Evolutionary conservation across 2,329 filamentous ascomycete species (phyloP), one percentile per base, ranked within the genome.

Genomic region (Zalaria sp.): DNA sequence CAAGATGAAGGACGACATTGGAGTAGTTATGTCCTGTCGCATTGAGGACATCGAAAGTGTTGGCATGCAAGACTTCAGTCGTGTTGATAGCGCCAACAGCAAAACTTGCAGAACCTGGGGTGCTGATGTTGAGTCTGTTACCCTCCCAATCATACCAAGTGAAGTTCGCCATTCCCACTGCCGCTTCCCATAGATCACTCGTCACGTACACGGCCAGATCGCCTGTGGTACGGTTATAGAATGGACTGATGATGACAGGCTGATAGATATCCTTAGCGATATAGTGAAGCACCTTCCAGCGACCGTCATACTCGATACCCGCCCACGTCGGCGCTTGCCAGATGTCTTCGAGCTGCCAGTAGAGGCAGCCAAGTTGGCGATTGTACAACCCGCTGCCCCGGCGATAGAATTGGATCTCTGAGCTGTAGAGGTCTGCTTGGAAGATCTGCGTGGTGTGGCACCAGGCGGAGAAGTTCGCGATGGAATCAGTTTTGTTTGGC

Each of bases 301-400:
- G 61, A 1, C 75, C 75, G 39, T 72, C 70, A 45, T 77, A 77
- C 52, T 80, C 76, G 29, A 79, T 71, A 0, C 73, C 70, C 0
- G 75, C 72, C 75, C 76, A 80, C 0, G 73, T 77, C 0, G 76
- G 75, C 1, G 73, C 75, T 47, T 76, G 73, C 74, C 74, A 78
- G 44, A 77, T 71, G 50, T 80, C 76, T 48, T 80, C 74, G 1
- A 81, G 61, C 51, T 80, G 76, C 77, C 76, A 81, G 53, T 79
- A 79, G 4, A 81, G 53, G 7, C 65, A 68, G 0, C 75, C 76
- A 2, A 79, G 63, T 48, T 79, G 73, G 0, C 73, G 63, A 45
- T 79, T 69, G 0, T 67, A 69, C 49, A 68, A 51, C 0, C 73
- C 76, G 34, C 70, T 74, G 0, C 76, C 76, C 4, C 71, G 62